Conservation (phyloP, 306 rosid species). For the Vachellia pachyceras region DNA sequence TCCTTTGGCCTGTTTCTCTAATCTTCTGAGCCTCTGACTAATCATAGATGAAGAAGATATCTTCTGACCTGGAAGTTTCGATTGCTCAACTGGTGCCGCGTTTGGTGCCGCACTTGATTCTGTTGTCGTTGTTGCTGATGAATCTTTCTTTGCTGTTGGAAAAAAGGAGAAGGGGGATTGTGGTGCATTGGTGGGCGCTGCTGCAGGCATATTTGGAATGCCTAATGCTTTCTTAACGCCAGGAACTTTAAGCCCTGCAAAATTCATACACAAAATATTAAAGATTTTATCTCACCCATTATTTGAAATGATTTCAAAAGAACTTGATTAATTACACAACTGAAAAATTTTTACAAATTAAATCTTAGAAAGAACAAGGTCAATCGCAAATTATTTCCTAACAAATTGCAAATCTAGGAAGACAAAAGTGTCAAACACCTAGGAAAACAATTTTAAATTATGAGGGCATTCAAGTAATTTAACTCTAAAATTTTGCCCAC, state of each 20-base stretch:
- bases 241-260: constrained; percentile 52
- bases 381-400: background rate
- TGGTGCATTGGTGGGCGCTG: constrained; percentile 35
- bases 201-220: constrained; percentile 53
- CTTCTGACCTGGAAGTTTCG: constrained; percentile 44
- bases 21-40: constrained; percentile 68
- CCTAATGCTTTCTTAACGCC: constrained; percentile 56
- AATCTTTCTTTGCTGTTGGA: constrained; percentile 43
- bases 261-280: background rate
- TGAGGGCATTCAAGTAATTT: background rate
- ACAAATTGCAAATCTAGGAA: background rate
- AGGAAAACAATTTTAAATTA: background rate
- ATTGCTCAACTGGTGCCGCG: constrained; percentile 36
- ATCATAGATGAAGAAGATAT: constrained; percentile 52
- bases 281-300: background rate
- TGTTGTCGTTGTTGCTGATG: background rate
- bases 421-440: background rate
- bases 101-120: background rate
- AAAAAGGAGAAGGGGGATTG: constrained; percentile 48
- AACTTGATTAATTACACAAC: background rate
- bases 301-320: background rate
- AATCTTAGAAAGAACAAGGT: background rate
- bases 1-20: constrained; percentile 72
- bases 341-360: background rate
- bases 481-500: background rate